These are phyloP conservation scores for Teunomyces lycoperdinae DNA, from an alignment of 805 yeast genomes.

Conservation along the genomic window DNA sequence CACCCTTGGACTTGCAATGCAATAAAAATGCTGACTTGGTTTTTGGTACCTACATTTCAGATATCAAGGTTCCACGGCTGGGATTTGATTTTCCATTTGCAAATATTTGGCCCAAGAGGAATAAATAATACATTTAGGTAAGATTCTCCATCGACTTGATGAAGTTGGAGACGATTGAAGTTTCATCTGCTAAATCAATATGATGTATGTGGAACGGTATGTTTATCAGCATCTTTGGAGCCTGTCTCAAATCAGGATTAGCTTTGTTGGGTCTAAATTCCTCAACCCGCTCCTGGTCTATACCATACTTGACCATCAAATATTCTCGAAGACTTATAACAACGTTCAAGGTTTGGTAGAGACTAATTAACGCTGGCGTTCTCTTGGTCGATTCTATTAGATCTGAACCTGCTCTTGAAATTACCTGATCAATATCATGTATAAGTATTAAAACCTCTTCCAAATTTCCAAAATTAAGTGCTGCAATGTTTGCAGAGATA, in stretches of 20 bases:
- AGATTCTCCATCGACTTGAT: slow-evolving; percentile 1
- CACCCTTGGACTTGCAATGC: not conserved
- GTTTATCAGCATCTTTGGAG: slow-evolving; percentile 16
- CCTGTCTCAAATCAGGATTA: slow-evolving; percentile 32
- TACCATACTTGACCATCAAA: slow-evolving; percentile 18
- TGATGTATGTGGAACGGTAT: not conserved
- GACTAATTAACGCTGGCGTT: slow-evolving; percentile 5
- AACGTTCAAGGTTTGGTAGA: slow-evolving; percentile 15
- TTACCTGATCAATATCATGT: slow-evolving; percentile 40
- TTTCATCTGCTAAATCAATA: slow-evolving; percentile 1
- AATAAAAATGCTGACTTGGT: not conserved
- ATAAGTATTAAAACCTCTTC: slow-evolving; percentile 53
- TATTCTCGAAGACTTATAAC: slow-evolving; percentile 16
- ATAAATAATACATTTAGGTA: not conserved
- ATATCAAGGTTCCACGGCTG: not conserved
- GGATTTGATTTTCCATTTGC: slow-evolving; percentile 4
- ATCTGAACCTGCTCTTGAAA: slow-evolving; percentile 42
- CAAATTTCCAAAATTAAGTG: slow-evolving; percentile 35
- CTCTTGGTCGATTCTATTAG: slow-evolving; percentile 21
- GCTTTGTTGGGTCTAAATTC: slow-evolving; percentile 26
- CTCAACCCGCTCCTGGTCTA: slow-evolving; percentile 22
- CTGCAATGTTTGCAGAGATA: slow-evolving; percentile 38
- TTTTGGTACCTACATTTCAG: not conserved
- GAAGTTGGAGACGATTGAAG: not conserved
- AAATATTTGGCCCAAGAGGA: not conserved